Conservation (phyloP, 345 rosid genomes). For the Cochlearia excelsa region DNA sequence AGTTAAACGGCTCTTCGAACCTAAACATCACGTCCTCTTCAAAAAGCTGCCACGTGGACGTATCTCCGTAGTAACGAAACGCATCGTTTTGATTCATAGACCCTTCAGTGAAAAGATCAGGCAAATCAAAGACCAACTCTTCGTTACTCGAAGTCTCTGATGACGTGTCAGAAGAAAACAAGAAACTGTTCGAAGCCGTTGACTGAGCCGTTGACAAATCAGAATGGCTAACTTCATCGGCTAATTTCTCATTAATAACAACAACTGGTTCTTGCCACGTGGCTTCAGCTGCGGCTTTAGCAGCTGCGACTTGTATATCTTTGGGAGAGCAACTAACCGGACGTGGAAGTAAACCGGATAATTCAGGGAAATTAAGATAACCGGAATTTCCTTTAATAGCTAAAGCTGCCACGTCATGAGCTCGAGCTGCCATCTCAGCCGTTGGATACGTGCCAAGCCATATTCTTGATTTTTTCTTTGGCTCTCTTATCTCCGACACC, state of each 20-base stretch:
- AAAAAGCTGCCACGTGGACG: constrained; percentile 60
- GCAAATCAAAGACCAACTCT: constrained; percentile 70
- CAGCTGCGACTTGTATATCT: constrained; percentile 84
- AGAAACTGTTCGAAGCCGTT: constrained; percentile 29
- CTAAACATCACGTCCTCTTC: constrained; percentile 49
- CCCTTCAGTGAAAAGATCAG: constrained; percentile 61
- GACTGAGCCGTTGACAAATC: constrained; percentile 30
- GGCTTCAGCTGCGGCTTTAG: constrained; percentile 58
- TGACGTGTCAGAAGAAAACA: constrained; percentile 34
- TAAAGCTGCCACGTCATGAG: constrained; percentile 85
- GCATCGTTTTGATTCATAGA: constrained; percentile 34
- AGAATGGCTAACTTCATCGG: constrained; percentile 28
- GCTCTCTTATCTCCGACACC: constrained; percentile 92
- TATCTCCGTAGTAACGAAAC: constrained; percentile 37
- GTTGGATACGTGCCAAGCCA: constrained; percentile 91
- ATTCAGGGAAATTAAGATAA: constrained; percentile 73
- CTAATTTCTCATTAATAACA: neutral
- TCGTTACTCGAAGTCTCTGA: constrained; percentile 49
- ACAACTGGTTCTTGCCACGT: constrained; percentile 28
- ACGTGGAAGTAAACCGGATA: constrained; percentile 60
- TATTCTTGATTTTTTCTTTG: constrained; percentile 84
- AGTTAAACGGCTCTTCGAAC: constrained; percentile 56
- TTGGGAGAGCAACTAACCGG: constrained; percentile 60
- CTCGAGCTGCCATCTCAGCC: constrained; percentile 96
- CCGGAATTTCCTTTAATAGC: constrained; percentile 71